Conservation (phyloP, 192 early-diverging fungal species). For the Podochytrium sp. region DNA sequence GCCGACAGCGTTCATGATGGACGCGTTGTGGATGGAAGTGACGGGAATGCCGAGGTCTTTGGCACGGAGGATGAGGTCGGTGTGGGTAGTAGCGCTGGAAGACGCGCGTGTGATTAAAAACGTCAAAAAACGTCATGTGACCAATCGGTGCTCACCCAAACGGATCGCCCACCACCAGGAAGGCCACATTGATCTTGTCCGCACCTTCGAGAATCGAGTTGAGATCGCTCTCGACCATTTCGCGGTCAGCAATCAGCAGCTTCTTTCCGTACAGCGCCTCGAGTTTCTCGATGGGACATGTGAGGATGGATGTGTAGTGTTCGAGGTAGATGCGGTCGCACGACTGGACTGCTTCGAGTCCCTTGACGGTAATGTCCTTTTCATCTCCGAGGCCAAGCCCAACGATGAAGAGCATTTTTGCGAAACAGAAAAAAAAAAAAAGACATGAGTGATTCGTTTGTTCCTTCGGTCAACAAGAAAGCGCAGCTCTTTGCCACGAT, state of each 20-base stretch:
- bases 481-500: slow-evolving; percentile 69
- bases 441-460: neutral
- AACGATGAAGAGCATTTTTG: slow-evolving; percentile 56
- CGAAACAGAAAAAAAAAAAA: neutral
- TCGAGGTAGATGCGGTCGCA: slow-evolving; percentile 93
- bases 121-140: too few relatives aligned
- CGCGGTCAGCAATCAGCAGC: slow-evolving; percentile 90
- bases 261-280: slow-evolving; percentile 88
- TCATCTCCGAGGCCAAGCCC: slow-evolving; percentile 96
- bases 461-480: slow-evolving; percentile 21
- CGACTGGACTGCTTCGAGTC: slow-evolving; percentile 86
- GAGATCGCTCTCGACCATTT: slow-evolving; percentile 93
- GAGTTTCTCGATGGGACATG: slow-evolving; percentile 78
- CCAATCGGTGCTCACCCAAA: slow-evolving; percentile 78
- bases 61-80: slow-evolving; percentile 93
- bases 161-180: slow-evolving; percentile 97
- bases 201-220: slow-evolving; percentile 89
- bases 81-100: slow-evolving; percentile 91
- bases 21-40: slow-evolving; percentile 97
- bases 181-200: slow-evolving; percentile 87
- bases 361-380: slow-evolving; percentile 95
- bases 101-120: neutral
- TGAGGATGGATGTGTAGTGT: slow-evolving; percentile 93
- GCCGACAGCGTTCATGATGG: slow-evolving; percentile 98
- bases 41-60: slow-evolving; percentile 83